These are phyloP conservation scores for Colletotrichum sp. DNA, from an alignment of 2,329 filamentous ascomycete genomes.

Conservation along the genomic window DNA sequence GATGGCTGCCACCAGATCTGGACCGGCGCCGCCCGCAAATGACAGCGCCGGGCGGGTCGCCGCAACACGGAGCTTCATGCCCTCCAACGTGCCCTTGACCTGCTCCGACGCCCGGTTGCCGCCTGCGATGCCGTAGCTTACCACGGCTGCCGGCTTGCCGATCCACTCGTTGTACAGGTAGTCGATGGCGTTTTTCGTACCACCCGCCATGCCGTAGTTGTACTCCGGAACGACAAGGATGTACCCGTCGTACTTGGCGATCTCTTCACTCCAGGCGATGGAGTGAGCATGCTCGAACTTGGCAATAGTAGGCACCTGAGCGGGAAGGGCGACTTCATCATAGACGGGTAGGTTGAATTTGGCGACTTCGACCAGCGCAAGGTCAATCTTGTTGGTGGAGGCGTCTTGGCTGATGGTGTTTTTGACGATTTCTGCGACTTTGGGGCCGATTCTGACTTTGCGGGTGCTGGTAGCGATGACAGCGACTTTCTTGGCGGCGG, in stretches of 20 bases:
- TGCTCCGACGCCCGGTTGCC: slow-evolving; percentile 34
- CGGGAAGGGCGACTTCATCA: slow-evolving; percentile 46
- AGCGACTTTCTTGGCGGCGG: slow-evolving; percentile 29
- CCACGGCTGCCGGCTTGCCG: slow-evolving; percentile 57
- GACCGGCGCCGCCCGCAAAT: slow-evolving; percentile 26
- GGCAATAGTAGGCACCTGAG: slow-evolving; percentile 37
- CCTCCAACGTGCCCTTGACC: slow-evolving; percentile 29
- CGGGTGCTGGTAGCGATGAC: slow-evolving; percentile 42
- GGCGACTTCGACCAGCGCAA: slow-evolving; percentile 39
- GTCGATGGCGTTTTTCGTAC: slow-evolving; percentile 67
- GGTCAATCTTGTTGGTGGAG: slow-evolving; percentile 19
- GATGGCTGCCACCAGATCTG: slow-evolving; percentile 26
- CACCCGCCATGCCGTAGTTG: slow-evolving; percentile 59
- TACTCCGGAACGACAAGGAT: slow-evolving; percentile 60
- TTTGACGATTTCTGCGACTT: slow-evolving; percentile 37
- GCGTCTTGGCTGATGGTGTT: slow-evolving; percentile 29
- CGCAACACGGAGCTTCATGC: slow-evolving; percentile 34
- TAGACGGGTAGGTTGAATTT: slow-evolving; percentile 48
- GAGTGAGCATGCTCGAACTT: slow-evolving; percentile 46
- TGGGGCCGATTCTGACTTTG: slow-evolving; percentile 30
- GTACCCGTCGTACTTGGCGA: slow-evolving; percentile 41
- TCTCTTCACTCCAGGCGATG: slow-evolving; percentile 48
- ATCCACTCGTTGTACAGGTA: slow-evolving; percentile 65
- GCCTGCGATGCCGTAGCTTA: slow-evolving; percentile 58
- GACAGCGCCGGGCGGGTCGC: slow-evolving; percentile 34